Evolutionary conservation across 345 rosid species (phyloP).

Genomic region (Erucastrum elatum): DNA sequence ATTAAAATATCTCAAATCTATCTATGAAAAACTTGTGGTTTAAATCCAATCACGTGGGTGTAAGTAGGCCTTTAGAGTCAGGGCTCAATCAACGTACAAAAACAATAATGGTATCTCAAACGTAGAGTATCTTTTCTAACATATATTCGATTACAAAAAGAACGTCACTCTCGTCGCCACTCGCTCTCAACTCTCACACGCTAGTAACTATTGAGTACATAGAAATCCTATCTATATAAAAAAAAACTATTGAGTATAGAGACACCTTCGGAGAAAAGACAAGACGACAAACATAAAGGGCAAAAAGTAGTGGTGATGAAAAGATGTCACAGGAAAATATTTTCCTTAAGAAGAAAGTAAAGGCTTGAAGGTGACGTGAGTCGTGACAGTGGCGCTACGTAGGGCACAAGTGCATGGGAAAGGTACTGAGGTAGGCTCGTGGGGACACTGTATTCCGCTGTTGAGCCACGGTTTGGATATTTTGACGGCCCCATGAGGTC

Average conservation of each 20-base stretch:
- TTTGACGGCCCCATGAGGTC: neutral
- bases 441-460: conserved; percentile 2
- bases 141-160: neutral
- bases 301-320: neutral
- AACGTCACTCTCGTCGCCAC: neutral
- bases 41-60: neutral
- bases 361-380: neutral
- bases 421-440: neutral
- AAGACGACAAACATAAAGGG: neutral
- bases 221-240: no score
- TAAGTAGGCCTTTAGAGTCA: neutral
- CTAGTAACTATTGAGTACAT: neutral
- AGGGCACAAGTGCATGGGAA: neutral
- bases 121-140: neutral
- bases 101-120: neutral
- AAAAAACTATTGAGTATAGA: neutral
- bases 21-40: neutral
- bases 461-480: conserved; percentile 18
- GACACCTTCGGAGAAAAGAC: neutral
- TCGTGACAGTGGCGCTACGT: conserved; percentile 2
- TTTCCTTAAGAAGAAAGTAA: conserved; percentile 5
- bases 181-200: neutral
- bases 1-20: neutral
- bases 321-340: neutral
- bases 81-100: neutral